Conservation (phyloP, 2,329 filamentous ascomycete genomes). For the Pseudogymnoascus sp. region DNA sequence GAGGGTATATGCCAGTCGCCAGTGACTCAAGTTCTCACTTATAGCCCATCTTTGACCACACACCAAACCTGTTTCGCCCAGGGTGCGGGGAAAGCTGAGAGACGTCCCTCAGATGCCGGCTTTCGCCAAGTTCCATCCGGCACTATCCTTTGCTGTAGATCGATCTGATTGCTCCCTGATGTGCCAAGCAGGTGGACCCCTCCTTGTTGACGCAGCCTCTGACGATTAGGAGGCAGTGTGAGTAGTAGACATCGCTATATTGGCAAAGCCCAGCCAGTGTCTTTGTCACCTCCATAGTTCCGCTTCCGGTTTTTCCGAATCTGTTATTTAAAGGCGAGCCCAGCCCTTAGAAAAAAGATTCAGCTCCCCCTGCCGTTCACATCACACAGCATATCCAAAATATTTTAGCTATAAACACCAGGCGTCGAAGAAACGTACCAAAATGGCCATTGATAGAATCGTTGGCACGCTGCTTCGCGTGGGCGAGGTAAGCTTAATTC, state of each 20-base stretch:
- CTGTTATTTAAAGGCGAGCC: background rate
- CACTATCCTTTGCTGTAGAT: background rate
- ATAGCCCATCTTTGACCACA: background rate
- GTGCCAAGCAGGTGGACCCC: background rate
- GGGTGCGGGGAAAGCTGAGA: background rate
- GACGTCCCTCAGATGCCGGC: background rate
- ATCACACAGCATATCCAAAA: background rate
- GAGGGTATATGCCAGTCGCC: background rate
- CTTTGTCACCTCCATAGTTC: background rate
- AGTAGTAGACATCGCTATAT: background rate
- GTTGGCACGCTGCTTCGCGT: constrained; percentile 26
- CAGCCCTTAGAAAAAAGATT: background rate
- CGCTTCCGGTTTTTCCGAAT: background rate
- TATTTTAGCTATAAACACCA: background rate
- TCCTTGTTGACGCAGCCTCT: background rate
- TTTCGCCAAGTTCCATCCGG: background rate
- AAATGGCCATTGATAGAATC: constrained; percentile 35
- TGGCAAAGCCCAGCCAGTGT: background rate
- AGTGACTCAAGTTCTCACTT: background rate
- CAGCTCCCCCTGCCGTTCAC: background rate
- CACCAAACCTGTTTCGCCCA: background rate
- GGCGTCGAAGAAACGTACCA: background rate
- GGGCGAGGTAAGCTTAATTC: constrained; percentile 19
- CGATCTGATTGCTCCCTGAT: background rate
- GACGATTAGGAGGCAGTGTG: background rate